Base-by-base conservation (phyloP, 2,329 filamentous ascomycete genomes). In the Hymenoscyphus fructigenus region DNA sequence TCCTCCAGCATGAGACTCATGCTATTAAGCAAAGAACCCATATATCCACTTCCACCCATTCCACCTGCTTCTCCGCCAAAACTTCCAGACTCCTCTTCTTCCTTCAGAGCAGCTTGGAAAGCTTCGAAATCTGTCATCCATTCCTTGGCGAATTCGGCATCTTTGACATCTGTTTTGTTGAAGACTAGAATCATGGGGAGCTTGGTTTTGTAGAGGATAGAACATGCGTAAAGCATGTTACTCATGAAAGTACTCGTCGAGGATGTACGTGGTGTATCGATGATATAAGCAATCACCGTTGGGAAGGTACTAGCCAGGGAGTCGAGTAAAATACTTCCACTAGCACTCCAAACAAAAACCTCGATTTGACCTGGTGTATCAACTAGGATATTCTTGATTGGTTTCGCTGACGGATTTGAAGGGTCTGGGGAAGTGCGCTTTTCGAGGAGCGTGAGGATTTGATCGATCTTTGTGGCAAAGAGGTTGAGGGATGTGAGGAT, bases 51-150 rank as follows among this genome's bases (percentile, higher is more conserved):
- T 12, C 93, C 93, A 5, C 88, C 86, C 12, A 86, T 85, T 17
- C 79, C 78, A 26, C 86, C 88, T 70, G 93, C 92, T 32, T 85
- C 83, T 15, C 90, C 88, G 14, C 91, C 91, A 73, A 93, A 91
- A 0, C 86, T 88, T 57, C 93, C 92, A 7, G 84, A 83, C 63
- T 90, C 88, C 76, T 97, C 92, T 74, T 98, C 95, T 29, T 86
- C 81, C 59, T 87, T 85, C 57, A 99, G 82, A 0, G 96, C 94
- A 17, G 87, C 87, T 76, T 98, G 95, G 80, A 99, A 99, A 0
- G 91, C 88, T 70, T 99, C 95, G 74, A 97, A 99, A 78, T 99
- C 94, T 5, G 93, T 96, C 95, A 99, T 99, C 95, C 96, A 99
- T 76, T 98, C 93, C 79, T 94, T 95, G 1, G 93, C 95, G 74